Base-by-base conservation (phyloP, 106 monocot species). In the Gastrodia elata region DNA sequence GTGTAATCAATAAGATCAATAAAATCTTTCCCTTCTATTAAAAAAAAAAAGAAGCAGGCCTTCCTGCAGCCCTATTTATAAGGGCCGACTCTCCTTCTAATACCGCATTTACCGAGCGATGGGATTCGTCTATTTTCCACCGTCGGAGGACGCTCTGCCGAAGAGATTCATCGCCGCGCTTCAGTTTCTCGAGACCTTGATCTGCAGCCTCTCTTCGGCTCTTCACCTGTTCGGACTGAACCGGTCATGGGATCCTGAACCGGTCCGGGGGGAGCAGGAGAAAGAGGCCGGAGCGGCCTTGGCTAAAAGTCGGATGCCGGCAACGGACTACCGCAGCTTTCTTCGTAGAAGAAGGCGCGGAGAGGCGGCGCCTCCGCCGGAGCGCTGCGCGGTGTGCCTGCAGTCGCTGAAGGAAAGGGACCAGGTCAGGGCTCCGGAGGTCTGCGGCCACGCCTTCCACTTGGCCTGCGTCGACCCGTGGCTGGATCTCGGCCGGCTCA, bases 381-480 rank as follows among this genome's bases (percentile, higher is more conserved):
- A 18, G 35, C n/a, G 10, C 25, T 83, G 83, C 25, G 35, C 65
- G 0, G 48, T 83, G 16, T 83, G 83, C 68, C 39, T 83, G 46
- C 57, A 67, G 34, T 48, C 15, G 26, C 26, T 83, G 55, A 76
- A 76, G 72, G 68, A 14, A 6, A 36, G 42, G 76, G 72, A 83
- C 38, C 64, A 73, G 59, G 83, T 83, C 15, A 20, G 83, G 36
- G 64, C 76, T 74, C 76, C 80, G 11, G 83, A 76, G n/a, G 76
- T 76, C 73, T 83, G 83, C 76, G 8, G 18, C 42, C 83, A 83
- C 46, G 76, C 44, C 32, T 83, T 83, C 76, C 83, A 83, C 79
- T 39, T 39, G 28, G 59, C 10, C 18, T 83, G 83, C 71, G 77
- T 83, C 4, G 83, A 83, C 46, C 34, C 37, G 72, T 83, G 83